A percentile compares a stretch with the other conserved stretches of the same genome.
Evolutionary conservation across 352 stramenopile species (phyloP).

Genomic region (Globisporangium irregulare): DNA sequence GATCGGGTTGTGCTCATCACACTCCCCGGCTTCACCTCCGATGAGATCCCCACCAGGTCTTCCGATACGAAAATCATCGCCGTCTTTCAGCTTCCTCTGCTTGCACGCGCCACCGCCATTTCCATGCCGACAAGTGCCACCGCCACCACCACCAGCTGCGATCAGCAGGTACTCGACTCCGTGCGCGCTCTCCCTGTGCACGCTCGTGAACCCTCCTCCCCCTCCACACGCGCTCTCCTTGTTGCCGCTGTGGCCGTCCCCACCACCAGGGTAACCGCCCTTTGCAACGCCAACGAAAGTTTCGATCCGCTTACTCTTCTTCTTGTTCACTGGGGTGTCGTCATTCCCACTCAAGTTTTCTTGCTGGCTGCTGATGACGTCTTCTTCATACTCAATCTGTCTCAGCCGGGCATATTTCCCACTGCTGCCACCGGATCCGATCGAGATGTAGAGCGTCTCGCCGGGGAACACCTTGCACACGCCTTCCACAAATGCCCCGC

Average conservation of each 20-base stretch:
- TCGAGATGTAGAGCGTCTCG: constrained; percentile 64
- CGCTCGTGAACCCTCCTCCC: constrained; percentile 65
- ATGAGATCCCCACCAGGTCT: constrained; percentile 31
- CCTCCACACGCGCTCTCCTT: constrained; percentile 66
- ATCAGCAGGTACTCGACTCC: constrained; percentile 71
- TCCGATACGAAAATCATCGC: constrained; percentile 55
- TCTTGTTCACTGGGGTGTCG: constrained; percentile 10
- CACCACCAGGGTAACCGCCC: constrained; percentile 53
- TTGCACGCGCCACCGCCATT: constrained; percentile 36
- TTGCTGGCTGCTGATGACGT: not conserved
- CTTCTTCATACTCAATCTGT: constrained; percentile 27
- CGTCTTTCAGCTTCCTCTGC: constrained; percentile 23
- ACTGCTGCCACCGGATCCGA: constrained; percentile 44
- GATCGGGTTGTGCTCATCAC: constrained; percentile 56
- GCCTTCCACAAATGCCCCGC: constrained; percentile 66
- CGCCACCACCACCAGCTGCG: constrained; percentile 56
- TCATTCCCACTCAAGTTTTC: not conserved
- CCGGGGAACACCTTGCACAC: constrained; percentile 54
- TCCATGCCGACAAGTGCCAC: constrained; percentile 65
- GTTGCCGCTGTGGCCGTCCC: constrained; percentile 59
- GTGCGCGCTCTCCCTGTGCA: constrained; percentile 61
- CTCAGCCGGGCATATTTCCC: constrained; percentile 45
- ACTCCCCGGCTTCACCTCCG: constrained; percentile 48
- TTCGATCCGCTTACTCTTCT: constrained; percentile 29
- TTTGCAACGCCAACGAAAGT: constrained; percentile 41